Evolutionary conservation across 139 green algal species (phyloP).

Genomic region (Volvox africanus): DNA sequence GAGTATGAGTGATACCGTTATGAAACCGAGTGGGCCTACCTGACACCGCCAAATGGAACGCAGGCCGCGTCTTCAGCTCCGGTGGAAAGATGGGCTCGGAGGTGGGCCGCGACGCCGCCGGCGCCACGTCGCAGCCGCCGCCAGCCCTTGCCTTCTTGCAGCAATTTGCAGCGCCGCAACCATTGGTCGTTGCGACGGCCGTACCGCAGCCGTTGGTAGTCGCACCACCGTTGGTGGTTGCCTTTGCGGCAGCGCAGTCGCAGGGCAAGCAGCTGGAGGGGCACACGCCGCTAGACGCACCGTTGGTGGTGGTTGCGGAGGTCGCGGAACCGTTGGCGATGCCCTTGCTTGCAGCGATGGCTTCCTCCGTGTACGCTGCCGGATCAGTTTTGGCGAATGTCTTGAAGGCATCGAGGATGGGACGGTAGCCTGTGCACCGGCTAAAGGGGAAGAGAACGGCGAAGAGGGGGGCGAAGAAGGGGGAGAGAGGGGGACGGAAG

Average conservation of each 20-base stretch:
- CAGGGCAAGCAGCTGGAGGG: conserved; percentile 86
- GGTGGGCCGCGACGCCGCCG: background rate
- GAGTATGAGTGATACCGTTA: background rate
- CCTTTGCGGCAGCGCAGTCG: conserved; percentile 66
- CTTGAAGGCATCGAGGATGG: conserved; percentile 97
- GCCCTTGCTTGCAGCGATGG: conserved; percentile 79
- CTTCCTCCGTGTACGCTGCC: conserved; percentile 81
- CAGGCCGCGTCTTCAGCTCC: conserved; percentile 79
- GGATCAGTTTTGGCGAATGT: conserved; percentile 85
- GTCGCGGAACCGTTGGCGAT: background rate
- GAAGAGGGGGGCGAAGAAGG: background rate
- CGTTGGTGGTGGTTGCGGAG: conserved; percentile 42
- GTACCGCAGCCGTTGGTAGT: conserved; percentile 29
- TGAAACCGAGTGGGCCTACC: conserved; percentile 33
- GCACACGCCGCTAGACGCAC: conserved; percentile 68
- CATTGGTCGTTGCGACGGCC: conserved; percentile 3
- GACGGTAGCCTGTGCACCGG: conserved; percentile 96
- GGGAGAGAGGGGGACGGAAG: background rate
- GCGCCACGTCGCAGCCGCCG: background rate
- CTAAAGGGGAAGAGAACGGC: conserved; percentile 46
- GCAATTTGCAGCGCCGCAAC: conserved; percentile 19
- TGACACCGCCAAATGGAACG: conserved; percentile 62
- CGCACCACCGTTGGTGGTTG: conserved; percentile 4
- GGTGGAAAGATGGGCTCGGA: conserved; percentile 94
- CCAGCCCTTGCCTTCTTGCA: conserved; percentile 18